Percentiles rank a stretch among this genome's conserved stretches.
phyloP scores from a whole-genome alignment of 192 early-diverging fungal species.

The Spinellus fusiger region DNA sequence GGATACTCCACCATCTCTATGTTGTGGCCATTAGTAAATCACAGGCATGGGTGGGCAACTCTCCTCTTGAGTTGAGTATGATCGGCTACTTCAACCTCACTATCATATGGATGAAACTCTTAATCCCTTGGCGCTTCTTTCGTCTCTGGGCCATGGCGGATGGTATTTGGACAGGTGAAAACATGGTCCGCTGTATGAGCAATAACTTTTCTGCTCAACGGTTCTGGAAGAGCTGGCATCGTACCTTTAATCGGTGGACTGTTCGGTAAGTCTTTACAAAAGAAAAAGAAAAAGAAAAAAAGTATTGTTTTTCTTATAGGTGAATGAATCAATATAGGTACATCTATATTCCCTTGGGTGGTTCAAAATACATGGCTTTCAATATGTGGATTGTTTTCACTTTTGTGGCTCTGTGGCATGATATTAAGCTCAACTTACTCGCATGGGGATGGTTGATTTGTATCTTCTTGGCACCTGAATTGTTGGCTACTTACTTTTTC shows the following conservation, averaged over 20 bases:
- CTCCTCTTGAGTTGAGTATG: conserved; percentile 73
- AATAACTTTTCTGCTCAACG: conserved; percentile 89
- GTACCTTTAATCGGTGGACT: conserved; percentile 86
- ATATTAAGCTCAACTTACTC: conserved; percentile 73
- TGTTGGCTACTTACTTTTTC: conserved; percentile 52
- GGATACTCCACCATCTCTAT: conserved; percentile 77
- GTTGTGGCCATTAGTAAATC: conserved; percentile 86
- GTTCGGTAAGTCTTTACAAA: too few species aligned
- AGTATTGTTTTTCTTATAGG: too few species aligned
- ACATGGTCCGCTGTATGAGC: conserved; percentile 93
- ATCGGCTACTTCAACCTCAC: conserved; percentile 85
- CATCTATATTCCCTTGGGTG: conserved; percentile 84
- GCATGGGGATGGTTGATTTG: conserved; percentile 90
- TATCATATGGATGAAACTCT: conserved; percentile 89
- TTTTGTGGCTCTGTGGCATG: conserved; percentile 97
- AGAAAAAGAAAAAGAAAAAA: background rate
- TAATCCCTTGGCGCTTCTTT: conserved; percentile 96
- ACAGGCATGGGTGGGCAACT: conserved; percentile 71
- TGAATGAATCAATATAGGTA: too few species aligned
- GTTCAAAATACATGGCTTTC: conserved; percentile 53
- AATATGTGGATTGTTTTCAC: conserved; percentile 86
- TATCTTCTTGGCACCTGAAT: conserved; percentile 81
- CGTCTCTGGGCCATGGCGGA: conserved; percentile 90
- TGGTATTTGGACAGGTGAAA: conserved; percentile 80
- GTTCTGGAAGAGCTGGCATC: conserved; percentile 96